These are phyloP conservation scores for Corynascus novoguineensis DNA, from an alignment of 495 filamentous ascomycete genomes.

Conservation along the genomic window DNA sequence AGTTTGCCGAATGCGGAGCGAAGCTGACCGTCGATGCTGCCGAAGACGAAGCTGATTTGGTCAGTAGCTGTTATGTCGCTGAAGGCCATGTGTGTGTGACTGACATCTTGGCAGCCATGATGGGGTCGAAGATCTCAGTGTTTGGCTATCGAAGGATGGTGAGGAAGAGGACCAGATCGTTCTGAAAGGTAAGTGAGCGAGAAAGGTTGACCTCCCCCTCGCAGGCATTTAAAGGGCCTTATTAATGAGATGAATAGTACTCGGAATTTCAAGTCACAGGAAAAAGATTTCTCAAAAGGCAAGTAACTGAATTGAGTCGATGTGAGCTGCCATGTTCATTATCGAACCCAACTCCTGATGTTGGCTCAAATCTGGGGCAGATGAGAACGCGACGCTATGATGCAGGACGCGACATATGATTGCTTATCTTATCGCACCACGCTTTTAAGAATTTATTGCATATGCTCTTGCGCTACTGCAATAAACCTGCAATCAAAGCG, in stretches of 20 bases:
- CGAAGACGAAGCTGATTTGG: constrained; percentile 66
- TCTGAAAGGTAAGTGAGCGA: background rate
- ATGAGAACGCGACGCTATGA: background rate
- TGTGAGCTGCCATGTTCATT: background rate
- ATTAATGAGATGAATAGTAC: too few relatives aligned
- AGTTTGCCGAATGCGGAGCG: constrained; percentile 70
- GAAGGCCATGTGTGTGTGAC: constrained; percentile 12
- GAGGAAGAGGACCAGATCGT: background rate
- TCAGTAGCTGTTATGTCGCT: constrained; percentile 30
- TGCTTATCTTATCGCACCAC: constrained; percentile 8
- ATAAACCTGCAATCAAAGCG: too few relatives aligned
- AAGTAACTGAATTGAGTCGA: background rate
- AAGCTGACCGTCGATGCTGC: constrained; percentile 70
- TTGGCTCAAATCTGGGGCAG: background rate
- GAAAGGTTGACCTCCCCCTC: background rate
- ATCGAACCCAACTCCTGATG: background rate
- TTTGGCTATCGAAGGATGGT: background rate
- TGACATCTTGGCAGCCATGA: constrained; percentile 33
- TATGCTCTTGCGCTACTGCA: background rate
- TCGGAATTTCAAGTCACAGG: too few relatives aligned
- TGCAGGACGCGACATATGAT: constrained; percentile 1
- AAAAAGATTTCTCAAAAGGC: too few relatives aligned
- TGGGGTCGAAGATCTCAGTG: background rate
- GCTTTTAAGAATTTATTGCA: background rate
- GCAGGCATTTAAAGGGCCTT: background rate